Evolutionary conservation across 768 basidiomycete species (phyloP), one percentile per base, ranked within the genome.

Genomic region (Clitopilus hobsonii): DNA sequence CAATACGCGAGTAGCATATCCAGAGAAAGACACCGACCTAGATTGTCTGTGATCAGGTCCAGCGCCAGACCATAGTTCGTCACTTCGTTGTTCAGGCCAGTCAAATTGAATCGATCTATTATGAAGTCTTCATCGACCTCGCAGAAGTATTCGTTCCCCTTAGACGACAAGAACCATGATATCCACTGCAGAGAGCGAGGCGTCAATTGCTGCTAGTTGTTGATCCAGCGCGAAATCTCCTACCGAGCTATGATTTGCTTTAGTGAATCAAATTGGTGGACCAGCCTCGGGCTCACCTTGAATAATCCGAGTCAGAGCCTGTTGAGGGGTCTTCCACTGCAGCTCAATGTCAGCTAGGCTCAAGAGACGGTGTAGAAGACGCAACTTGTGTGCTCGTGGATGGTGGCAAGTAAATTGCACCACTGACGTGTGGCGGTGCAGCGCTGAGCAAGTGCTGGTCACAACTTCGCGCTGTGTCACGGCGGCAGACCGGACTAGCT

Each of bases 81-180:
- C 5, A 98, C 93, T 69, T 98, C 97, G 60, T 89, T 91, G 72
- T 98, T 97, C 52, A 98, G 80, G 3, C 97, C 96, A 2, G 97
- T 99, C 54, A 99, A 78, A 72, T 99, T 98, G 82, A 99, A 98
- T 52, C 95, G 84, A 73, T 98, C 96, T 54, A 97, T 80, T 64
- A 99, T 98, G 69, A 98, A 98, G 71, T 98, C 96, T 66, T 98
- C 97, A 68, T 98, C 97, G 58, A 98, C 94, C 76, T 98, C 95
- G 70, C 96, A 97, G 65, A 98, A 98, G 76, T 99, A 99, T 75
- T 99, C 97, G 69, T 99, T 98, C 55, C 97, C 95, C 69, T 97
- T 97, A 18, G 93, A 94, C 20, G 92, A 91, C 5, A 98, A 77
- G 65, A 98, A 97, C 94, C 94, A 98, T 3, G 94, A 93, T 62